Conservation (phyloP, 805 yeast genomes). For the Saturnispora gosingensis region DNA sequence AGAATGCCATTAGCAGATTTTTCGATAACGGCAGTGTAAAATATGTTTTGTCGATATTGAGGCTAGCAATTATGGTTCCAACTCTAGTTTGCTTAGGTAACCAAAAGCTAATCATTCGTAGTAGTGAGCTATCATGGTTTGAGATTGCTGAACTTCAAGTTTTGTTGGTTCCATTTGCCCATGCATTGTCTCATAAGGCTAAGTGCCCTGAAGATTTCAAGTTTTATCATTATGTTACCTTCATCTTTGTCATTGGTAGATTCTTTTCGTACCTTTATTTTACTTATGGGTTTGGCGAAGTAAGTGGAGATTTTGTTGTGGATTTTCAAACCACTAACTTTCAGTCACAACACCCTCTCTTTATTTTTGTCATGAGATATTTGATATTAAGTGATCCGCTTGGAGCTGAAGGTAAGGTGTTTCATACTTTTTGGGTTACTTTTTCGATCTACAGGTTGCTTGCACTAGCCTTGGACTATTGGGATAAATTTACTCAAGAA, state of each 20-base stretch:
- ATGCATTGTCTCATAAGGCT: neutral
- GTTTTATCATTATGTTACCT: neutral
- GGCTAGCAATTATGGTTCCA: conserved; percentile 1
- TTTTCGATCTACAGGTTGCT: neutral
- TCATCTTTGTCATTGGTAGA: neutral
- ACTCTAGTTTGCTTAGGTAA: conserved; percentile 1
- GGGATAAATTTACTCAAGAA: conserved; percentile 6
- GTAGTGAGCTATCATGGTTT: neutral
- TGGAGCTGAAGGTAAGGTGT: conserved; percentile 2
- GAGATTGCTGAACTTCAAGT: neutral
- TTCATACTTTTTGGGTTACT: neutral
- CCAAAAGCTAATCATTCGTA: neutral
- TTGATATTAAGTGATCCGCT: conserved; percentile 1
- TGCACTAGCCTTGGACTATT: neutral
- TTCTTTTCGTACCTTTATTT: neutral
- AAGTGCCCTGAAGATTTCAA: neutral
- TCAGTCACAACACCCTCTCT: neutral
- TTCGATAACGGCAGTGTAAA: neutral
- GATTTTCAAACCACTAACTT: neutral
- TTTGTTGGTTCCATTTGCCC: neutral
- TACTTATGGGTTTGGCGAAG: neutral
- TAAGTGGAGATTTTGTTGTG: neutral
- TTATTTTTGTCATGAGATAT: neutral
- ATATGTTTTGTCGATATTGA: neutral
- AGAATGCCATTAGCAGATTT: neutral